Conservation (phyloP, 352 stramenopile species). For the Phytophthora cactorum region DNA sequence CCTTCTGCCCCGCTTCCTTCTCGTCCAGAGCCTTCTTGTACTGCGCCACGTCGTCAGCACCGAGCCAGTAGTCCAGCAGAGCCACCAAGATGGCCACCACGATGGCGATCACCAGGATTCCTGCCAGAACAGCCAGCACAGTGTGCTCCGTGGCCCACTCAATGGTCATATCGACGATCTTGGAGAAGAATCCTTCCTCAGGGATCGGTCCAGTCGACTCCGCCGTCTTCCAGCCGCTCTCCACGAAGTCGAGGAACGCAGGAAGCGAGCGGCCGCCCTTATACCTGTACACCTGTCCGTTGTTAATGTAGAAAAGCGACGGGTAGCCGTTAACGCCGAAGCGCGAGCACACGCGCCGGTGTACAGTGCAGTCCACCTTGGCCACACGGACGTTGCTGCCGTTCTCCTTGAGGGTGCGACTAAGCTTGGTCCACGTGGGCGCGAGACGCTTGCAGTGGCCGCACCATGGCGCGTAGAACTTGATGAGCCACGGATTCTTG, state of each 20-base stretch:
- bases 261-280: slow-evolving; percentile 72
- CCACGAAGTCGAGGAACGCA: slow-evolving; percentile 69
- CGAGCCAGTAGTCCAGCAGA: slow-evolving; percentile 77
- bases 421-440: slow-evolving; percentile 80
- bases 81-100: slow-evolving; percentile 74
- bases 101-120: slow-evolving; percentile 65
- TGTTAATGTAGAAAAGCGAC: slow-evolving; percentile 77
- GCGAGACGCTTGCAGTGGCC: slow-evolving; percentile 82
- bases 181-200: slow-evolving; percentile 66
- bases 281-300: slow-evolving; percentile 83
- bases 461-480: slow-evolving; percentile 86
- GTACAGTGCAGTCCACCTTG: slow-evolving; percentile 82
- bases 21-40: slow-evolving; percentile 56
- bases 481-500: slow-evolving; percentile 78
- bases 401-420: slow-evolving; percentile 66
- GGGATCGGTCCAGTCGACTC: slow-evolving; percentile 64
- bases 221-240: slow-evolving; percentile 59
- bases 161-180: slow-evolving; percentile 64
- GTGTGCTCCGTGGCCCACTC: slow-evolving; percentile 80
- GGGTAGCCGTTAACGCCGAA: slow-evolving; percentile 85
- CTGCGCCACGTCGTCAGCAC: slow-evolving; percentile 63
- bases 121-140: slow-evolving; percentile 59
- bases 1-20: slow-evolving; percentile 32
- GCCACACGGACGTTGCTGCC: slow-evolving; percentile 61
- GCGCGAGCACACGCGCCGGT: slow-evolving; percentile 83